A percentile compares a stretch with the other conserved stretches of the same genome.
Evolutionary conservation across 2,329 filamentous ascomycete genomes (phyloP).

Genomic region (Trichoderma atroviride): DNA sequence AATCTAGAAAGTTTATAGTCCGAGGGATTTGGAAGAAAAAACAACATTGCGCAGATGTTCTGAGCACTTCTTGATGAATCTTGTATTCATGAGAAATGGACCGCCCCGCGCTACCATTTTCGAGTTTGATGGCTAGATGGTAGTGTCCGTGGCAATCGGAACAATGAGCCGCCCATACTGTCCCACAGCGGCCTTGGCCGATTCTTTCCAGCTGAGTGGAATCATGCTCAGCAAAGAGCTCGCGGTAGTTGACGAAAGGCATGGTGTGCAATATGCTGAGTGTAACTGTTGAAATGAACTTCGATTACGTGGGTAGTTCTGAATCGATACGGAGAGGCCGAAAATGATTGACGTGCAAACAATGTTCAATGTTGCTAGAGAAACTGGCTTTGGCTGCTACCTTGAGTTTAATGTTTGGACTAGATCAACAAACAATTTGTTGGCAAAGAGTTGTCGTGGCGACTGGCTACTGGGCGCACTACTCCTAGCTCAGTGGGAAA

Average conservation of each 20-base stretch:
- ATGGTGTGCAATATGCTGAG: background rate
- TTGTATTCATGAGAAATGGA: constrained; percentile 30
- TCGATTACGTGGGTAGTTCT: background rate
- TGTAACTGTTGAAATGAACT: background rate
- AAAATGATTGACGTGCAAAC: background rate
- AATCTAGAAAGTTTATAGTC: background rate
- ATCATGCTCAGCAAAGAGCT: background rate
- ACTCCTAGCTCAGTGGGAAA: background rate
- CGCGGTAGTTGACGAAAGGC: background rate
- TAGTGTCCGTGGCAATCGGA: background rate
- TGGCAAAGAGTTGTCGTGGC: background rate
- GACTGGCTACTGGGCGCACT: background rate
- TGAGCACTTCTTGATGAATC: constrained; percentile 20
- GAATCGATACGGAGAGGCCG: background rate
- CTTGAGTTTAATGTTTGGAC: background rate
- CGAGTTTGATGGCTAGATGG: constrained; percentile 31
- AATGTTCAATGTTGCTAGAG: background rate
- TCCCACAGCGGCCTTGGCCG: constrained; percentile 30
- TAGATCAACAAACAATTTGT: background rate
- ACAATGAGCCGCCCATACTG: constrained; percentile 26
- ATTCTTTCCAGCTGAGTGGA: background rate
- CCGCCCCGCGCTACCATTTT: constrained; percentile 26
- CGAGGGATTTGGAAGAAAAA: background rate
- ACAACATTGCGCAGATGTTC: background rate
- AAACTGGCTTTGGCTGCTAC: background rate